A percentile compares a stretch with the other conserved stretches of the same genome.
Conservation (phyloP, 2,329 filamentous ascomycete genomes). For the Aspergillus pseudoglaucus region DNA sequence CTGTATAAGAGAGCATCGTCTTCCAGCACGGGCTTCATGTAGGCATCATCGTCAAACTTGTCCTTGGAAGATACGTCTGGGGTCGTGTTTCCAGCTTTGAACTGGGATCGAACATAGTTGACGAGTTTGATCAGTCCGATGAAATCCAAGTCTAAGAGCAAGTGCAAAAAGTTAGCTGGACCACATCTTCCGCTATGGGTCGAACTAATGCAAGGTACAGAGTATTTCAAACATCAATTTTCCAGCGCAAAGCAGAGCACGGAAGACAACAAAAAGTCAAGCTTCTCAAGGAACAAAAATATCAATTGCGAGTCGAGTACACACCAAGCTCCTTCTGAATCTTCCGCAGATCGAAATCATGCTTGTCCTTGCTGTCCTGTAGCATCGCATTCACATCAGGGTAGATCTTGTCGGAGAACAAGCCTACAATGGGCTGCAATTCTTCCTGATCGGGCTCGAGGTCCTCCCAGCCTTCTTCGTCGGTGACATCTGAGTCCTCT, state of each 20-base stretch:
- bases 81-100: conserved; percentile 38
- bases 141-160: conserved; percentile 58
- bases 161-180: conserved; percentile 11
- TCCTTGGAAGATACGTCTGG: conserved; percentile 55
- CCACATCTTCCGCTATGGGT: neutral
- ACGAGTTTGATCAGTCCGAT: conserved; percentile 67
- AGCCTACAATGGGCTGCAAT: conserved; percentile 57
- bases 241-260: conserved; percentile 3
- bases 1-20: conserved; percentile 86
- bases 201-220: neutral
- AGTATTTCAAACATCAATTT: conserved; percentile 5
- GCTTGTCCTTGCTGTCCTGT: conserved; percentile 58
- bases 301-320: conserved; percentile 16
- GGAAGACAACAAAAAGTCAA: conserved; percentile 5
- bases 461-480: conserved; percentile 52
- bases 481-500: conserved; percentile 41
- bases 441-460: conserved; percentile 55
- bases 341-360: conserved; percentile 61
- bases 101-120: conserved; percentile 55
- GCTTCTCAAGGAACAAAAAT: conserved; percentile 4
- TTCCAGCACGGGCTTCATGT: conserved; percentile 74
- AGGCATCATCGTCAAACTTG: conserved; percentile 70
- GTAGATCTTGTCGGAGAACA: conserved; percentile 63
- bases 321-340: conserved; percentile 48
- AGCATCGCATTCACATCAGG: conserved; percentile 60